Percentiles rank a stretch among this genome's conserved stretches.
phyloP scores from a whole-genome alignment of 2,329 filamentous ascomycete species.

The Alternaria panax region DNA sequence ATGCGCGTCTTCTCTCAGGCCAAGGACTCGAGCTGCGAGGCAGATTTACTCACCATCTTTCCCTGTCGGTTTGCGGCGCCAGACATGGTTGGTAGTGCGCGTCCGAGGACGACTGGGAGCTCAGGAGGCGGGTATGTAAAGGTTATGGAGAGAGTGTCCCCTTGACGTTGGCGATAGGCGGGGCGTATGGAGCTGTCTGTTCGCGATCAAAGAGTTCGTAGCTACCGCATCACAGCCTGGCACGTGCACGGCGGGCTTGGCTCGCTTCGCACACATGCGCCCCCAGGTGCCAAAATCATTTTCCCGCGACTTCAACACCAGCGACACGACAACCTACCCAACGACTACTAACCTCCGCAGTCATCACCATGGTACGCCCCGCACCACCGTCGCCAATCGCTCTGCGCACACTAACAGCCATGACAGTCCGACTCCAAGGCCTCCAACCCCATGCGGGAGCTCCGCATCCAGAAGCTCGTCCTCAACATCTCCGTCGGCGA shows the following conservation, averaged over 20 bases:
- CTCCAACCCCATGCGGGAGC: slow-evolving; percentile 99
- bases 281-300: neutral
- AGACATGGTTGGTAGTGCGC: slow-evolving; percentile 52
- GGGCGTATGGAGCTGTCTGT: slow-evolving; percentile 36
- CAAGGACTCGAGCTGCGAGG: slow-evolving; percentile 46
- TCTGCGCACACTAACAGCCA: slow-evolving; percentile 32
- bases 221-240: slow-evolving; percentile 17
- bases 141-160: slow-evolving; percentile 17
- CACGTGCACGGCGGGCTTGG: slow-evolving; percentile 4
- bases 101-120: slow-evolving; percentile 53
- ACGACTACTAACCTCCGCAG: slow-evolving; percentile 49
- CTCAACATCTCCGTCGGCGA: slow-evolving; percentile 99
- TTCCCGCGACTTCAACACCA: slow-evolving; percentile 28
- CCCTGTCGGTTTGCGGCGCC: slow-evolving; percentile 82
- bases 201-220: slow-evolving; percentile 20
- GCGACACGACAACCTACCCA: slow-evolving; percentile 41
- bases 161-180: slow-evolving; percentile 28
- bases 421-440: slow-evolving; percentile 66
- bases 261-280: slow-evolving; percentile 3
- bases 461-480: slow-evolving; percentile 99
- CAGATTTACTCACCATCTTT: slow-evolving; percentile 86
- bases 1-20: slow-evolving; percentile 55
- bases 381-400: slow-evolving; percentile 4
- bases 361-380: slow-evolving; percentile 50
- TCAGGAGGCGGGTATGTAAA: slow-evolving; percentile 10